phyloP scores from a whole-genome alignment of 2,329 filamentous ascomycete genomes.

The Trichoderma pleuroti region DNA sequence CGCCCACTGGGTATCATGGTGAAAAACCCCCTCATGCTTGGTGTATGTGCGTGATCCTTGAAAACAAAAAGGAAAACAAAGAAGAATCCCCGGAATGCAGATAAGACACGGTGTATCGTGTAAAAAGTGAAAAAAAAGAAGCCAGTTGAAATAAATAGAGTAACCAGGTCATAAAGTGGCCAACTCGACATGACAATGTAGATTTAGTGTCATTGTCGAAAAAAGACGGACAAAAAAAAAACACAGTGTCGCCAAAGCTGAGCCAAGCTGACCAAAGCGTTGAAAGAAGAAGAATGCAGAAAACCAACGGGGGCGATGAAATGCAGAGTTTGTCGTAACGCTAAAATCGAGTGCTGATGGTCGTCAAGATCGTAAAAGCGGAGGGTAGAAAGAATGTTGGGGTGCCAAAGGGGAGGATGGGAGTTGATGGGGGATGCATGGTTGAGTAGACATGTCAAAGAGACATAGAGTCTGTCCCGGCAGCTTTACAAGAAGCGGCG shows the following conservation, averaged over 20 bases:
- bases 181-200: neutral
- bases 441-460: neutral
- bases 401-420: neutral
- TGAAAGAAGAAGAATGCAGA: neutral
- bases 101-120: slow-evolving; percentile 6
- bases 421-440: neutral
- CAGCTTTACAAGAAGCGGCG: slow-evolving; percentile 30
- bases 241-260: neutral
- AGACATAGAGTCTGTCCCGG: neutral
- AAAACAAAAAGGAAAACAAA: neutral
- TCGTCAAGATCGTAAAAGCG: slow-evolving; percentile 8
- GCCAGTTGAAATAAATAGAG: neutral
- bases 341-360: neutral
- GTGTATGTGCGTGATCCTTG: slow-evolving; percentile 31
- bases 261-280: neutral
- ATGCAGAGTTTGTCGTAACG: neutral
- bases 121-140: neutral
- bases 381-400: neutral
- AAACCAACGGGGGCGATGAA: neutral
- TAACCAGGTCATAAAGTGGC: neutral
- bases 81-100: slow-evolving; percentile 5
- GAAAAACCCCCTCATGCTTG: slow-evolving; percentile 31
- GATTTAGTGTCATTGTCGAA: neutral
- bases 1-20: slow-evolving; percentile 43
- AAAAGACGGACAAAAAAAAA: too few species aligned